Conservation (phyloP, 2,329 filamentous ascomycete species). For the Alternaria longipes region DNA sequence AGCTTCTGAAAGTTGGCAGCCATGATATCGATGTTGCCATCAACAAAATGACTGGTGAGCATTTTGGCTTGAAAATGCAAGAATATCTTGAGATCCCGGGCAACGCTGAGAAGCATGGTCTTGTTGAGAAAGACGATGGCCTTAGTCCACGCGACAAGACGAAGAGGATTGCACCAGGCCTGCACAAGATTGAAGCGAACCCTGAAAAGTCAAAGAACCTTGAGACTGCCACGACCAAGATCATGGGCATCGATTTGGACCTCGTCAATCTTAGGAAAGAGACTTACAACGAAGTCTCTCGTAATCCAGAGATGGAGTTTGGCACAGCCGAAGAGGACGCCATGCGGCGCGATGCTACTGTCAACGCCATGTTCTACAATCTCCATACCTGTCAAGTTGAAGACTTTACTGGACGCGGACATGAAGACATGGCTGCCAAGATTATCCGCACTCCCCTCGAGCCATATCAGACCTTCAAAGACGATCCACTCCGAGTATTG, state of each 20-base stretch:
- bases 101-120: constrained; percentile 69
- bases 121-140: constrained; percentile 51
- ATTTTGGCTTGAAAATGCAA: constrained; percentile 75
- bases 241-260: constrained; percentile 89
- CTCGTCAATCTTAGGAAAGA: constrained; percentile 95
- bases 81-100: constrained; percentile 71
- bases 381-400: constrained; percentile 80
- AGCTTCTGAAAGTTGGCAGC: constrained; percentile 74
- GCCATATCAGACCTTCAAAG: constrained; percentile 90
- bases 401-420: constrained; percentile 79
- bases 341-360: constrained; percentile 85
- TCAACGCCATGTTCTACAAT: constrained; percentile 97
- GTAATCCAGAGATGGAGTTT: constrained; percentile 93
- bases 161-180: constrained; percentile 70
- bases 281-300: constrained; percentile 86
- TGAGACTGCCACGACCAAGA: constrained; percentile 85
- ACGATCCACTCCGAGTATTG: constrained; percentile 88
- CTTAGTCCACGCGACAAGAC: constrained; percentile 54
- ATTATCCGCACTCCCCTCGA: constrained; percentile 87
- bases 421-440: constrained; percentile 75
- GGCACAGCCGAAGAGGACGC: constrained; percentile 93
- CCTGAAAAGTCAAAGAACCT: constrained; percentile 97
- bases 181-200: constrained; percentile 91
- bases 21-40: constrained; percentile 88
- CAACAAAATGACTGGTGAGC: constrained; percentile 82